phyloP scores from a whole-genome alignment of 768 basidiomycete species.

The Suillus subaureus region DNA sequence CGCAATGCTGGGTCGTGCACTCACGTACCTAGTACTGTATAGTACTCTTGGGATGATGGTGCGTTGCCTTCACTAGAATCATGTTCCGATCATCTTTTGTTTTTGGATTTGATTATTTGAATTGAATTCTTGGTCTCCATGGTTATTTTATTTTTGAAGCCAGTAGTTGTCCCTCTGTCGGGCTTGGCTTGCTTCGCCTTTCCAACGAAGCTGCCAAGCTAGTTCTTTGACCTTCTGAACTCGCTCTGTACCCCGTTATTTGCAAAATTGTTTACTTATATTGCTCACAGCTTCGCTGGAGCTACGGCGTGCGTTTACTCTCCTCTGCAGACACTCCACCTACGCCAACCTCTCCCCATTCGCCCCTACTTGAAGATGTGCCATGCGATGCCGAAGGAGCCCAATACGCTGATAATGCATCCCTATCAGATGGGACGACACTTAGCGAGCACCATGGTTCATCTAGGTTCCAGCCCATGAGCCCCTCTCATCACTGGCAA shows the following conservation, averaged over 20 bases:
- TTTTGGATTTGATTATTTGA: background rate
- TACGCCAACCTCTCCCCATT: constrained; percentile 21
- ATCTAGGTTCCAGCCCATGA: background rate
- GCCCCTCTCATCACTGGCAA: constrained; percentile 2
- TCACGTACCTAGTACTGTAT: constrained; percentile 90
- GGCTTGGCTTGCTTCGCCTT: background rate
- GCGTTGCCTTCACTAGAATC: constrained; percentile 30
- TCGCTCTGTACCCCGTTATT: background rate
- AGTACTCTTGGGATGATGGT: constrained; percentile 97
- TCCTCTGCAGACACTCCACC: constrained; percentile 60
- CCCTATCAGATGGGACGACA: constrained; percentile 16
- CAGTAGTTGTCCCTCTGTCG: constrained; percentile 1
- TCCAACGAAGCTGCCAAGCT: background rate
- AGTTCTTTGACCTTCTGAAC: background rate
- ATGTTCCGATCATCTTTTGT: background rate
- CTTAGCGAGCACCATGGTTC: background rate
- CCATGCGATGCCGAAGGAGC: background rate
- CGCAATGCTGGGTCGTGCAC: constrained; percentile 88
- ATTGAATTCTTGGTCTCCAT: background rate
- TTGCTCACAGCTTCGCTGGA: constrained; percentile 77
- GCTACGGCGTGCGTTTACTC: constrained; percentile 85
- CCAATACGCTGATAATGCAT: background rate
- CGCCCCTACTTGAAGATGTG: too few relatives aligned
- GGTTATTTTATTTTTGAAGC: background rate
- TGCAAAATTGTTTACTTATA: background rate